Evolutionary conservation across 129 eudicot genomes (phyloP).

Genomic region (Smallanthus sonchifolius): DNA sequence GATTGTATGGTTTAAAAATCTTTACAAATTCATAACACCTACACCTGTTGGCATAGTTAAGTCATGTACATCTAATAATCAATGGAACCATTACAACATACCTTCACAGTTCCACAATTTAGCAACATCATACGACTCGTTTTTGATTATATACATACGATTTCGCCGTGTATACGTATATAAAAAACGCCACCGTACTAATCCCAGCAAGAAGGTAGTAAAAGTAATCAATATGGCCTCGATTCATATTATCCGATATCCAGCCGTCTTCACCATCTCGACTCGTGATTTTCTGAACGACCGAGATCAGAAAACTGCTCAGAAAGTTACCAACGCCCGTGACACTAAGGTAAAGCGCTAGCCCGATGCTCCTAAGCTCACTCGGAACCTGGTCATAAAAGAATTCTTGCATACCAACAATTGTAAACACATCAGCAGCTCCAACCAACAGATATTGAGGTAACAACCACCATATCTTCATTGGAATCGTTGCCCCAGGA

Average conservation of each 20-base stretch:
- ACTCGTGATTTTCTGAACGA: conserved; percentile 33
- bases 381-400: conserved; percentile 60
- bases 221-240: conserved; percentile 60
- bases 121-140: neutral
- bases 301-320: conserved; percentile 55
- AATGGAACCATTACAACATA: neutral
- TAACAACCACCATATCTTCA: conserved; percentile 68
- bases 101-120: neutral
- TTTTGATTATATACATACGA: conserved; percentile 37
- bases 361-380: conserved; percentile 51
- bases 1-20: neutral
- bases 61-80: neutral
- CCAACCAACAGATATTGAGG: conserved; percentile 58
- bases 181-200: conserved; percentile 33
- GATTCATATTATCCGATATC: conserved; percentile 53
- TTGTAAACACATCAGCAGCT: conserved; percentile 41
- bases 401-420: conserved; percentile 67
- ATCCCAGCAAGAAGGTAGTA: conserved; percentile 59
- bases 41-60: neutral
- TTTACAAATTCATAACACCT: neutral
- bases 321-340: conserved; percentile 57
- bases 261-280: conserved; percentile 38
- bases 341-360: conserved; percentile 44
- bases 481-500: conserved; percentile 42
- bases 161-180: conserved; percentile 36